A percentile compares a stretch with the other conserved stretches of the same genome.
These are phyloP conservation scores for Kluyveromyces nonfermentans DNA, from an alignment of 805 yeast species.

Conservation along the genomic window DNA sequence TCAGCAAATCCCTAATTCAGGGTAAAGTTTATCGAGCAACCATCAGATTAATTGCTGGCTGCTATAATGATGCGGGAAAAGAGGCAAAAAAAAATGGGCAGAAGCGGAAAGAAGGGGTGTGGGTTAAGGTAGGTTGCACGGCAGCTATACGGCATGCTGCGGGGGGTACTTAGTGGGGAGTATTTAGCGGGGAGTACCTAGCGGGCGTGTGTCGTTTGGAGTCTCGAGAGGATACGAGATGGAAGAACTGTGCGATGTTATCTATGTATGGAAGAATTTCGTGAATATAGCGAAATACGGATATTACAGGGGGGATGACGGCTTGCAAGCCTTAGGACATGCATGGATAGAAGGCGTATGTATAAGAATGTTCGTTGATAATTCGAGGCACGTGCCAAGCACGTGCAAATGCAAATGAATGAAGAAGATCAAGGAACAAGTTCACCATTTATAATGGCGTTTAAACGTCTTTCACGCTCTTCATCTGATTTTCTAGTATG, in stretches of 20 bases:
- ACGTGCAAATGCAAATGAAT: neutral
- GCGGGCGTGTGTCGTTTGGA: neutral
- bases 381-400: no score
- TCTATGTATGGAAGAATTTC: neutral
- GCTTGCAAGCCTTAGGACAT: no score
- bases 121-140: neutral
- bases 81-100: neutral
- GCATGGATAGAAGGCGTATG: no score
- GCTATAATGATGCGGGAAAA: neutral
- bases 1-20: neutral
- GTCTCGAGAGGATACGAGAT: no score
- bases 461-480: constrained; percentile 28
- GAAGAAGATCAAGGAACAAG: constrained; percentile 3
- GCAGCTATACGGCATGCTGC: no score
- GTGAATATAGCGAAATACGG: neutral
- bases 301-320: no score
- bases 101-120: neutral
- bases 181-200: no score
- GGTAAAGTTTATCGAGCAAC: neutral
- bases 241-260: no score
- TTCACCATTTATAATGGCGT: constrained; percentile 30
- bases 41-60: neutral
- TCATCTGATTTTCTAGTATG: constrained; percentile 28
- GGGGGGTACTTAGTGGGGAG: no score
- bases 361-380: no score